Evolutionary conservation across 176 grass and related monocot species (phyloP), one percentile per base, ranked within the genome.

Genomic region (Otatea glauca): DNA sequence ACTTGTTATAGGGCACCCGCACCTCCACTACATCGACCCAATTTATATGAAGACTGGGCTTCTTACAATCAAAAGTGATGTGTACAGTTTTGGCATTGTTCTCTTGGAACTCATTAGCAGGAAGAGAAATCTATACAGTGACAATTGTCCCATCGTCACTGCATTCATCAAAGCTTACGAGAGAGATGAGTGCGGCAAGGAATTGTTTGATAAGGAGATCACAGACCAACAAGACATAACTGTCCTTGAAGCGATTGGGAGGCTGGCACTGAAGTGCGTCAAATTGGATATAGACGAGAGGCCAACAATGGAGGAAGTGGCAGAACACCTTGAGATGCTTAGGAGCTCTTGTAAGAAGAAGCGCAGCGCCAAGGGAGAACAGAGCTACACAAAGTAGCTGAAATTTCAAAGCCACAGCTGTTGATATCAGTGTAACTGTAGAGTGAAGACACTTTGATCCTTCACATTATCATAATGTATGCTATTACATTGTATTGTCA

Each of bases 271-370:
- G 41, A 67, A 34, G 72, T 84, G 82, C 34, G 44, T 48, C 8
- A 34, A 42, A 9, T 2, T 14, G 82, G 9, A 44, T 9, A 32
- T 4, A 9, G 35, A 56, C 35, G 55, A 68, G 48, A 55, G 72
- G 2, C 82, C 82, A 10, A 84, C 47, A n/a, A 84, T 84, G 72
- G 67, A 76, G 35, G 72, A 84, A 45, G 72, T 76, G 72, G 72
- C 49, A 21, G 48, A 41, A 34, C 9, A 45, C 1, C 72, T 84
- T 55, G 34, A 24, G 1, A n/a, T 2, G 15, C 24, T 84, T 9
- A 43, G 82, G 61, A 55, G 61, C 1, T 84, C 72, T 3, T 55
- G 82, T 60, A 84, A 44, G 72, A 84, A 44, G 16, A 18, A 54
- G 34, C 29, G 1, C 18, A 51, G 2, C 2, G 6, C 41, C 1